These are phyloP conservation scores for Moringa oleifera DNA, from an alignment of 345 rosid species.

Conservation along the genomic window DNA sequence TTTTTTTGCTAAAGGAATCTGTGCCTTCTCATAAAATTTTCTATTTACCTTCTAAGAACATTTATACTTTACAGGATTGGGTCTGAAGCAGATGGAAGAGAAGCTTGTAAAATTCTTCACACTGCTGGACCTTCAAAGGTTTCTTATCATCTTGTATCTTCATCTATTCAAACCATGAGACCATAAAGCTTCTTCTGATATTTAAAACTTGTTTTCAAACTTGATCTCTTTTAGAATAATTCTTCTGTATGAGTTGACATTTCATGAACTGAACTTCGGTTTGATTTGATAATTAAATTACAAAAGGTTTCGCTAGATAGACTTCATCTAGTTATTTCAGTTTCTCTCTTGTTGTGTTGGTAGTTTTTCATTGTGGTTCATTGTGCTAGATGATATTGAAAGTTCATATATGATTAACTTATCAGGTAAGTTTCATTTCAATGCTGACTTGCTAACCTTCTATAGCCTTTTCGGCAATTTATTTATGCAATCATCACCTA, in stretches of 20 bases:
- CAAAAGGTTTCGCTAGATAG: neutral
- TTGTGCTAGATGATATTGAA: neutral
- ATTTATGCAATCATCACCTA: neutral
- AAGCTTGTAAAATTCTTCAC: conserved; percentile 90
- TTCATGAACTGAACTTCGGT: neutral
- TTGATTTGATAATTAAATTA: neutral
- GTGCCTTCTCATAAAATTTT: conserved; percentile 8
- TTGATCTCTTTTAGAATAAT: neutral
- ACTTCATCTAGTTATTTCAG: too few species aligned
- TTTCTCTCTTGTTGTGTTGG: too few species aligned
- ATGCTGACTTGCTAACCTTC: neutral
- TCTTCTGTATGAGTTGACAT: neutral
- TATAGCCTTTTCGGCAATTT: neutral
- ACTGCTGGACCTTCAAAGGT: conserved; percentile 97
- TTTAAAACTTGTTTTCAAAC: neutral
- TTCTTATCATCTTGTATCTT: neutral
- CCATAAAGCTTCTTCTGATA: too few species aligned
- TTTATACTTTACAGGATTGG: conserved; percentile 48
- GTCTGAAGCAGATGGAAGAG: conserved; percentile 76
- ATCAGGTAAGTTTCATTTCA: neutral
- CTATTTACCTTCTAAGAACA: conserved; percentile 12
- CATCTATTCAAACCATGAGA: neutral
- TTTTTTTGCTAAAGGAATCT: too few species aligned
- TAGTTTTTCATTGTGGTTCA: too few species aligned
- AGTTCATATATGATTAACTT: neutral